Conservation (phyloP, 306 rosid genomes). For the Adenanthera pavonina region DNA sequence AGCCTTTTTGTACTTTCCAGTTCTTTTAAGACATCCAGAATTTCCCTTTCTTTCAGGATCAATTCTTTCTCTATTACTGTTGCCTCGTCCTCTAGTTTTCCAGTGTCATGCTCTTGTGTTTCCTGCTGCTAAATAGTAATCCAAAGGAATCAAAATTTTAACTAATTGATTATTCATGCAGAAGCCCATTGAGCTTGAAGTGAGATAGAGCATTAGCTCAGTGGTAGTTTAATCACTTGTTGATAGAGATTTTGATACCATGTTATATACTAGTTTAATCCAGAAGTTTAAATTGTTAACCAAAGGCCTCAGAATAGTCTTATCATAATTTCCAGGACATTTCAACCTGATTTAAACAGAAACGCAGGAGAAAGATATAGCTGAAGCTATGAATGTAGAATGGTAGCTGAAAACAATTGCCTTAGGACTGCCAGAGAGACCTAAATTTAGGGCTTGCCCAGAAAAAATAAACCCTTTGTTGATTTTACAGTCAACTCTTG, state of each 20-base stretch:
- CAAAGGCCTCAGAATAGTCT: neutral
- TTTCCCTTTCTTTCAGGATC: conserved; percentile 54
- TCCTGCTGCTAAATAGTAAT: conserved; percentile 27
- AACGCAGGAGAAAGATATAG: neutral
- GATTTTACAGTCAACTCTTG: neutral
- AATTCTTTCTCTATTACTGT: conserved; percentile 48
- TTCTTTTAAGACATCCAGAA: conserved; percentile 51
- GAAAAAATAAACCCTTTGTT: neutral
- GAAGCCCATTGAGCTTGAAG: neutral
- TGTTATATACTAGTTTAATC: neutral
- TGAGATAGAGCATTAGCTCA: neutral
- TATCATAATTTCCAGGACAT: neutral
- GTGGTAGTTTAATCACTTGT: neutral
- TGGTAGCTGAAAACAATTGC: neutral
- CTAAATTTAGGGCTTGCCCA: neutral
- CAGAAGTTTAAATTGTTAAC: neutral
- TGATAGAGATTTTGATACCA: neutral
- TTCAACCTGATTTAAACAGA: neutral
- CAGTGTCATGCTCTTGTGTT: conserved; percentile 40
- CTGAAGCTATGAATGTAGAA: neutral
- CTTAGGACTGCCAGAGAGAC: neutral
- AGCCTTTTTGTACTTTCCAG: conserved; percentile 53
- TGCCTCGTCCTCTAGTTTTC: conserved; percentile 48
- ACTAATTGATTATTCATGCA: neutral
- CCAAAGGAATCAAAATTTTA: neutral